These are phyloP conservation scores for Xerocomus spinulosus DNA, from an alignment of 768 basidiomycete species.

Conservation along the genomic window DNA sequence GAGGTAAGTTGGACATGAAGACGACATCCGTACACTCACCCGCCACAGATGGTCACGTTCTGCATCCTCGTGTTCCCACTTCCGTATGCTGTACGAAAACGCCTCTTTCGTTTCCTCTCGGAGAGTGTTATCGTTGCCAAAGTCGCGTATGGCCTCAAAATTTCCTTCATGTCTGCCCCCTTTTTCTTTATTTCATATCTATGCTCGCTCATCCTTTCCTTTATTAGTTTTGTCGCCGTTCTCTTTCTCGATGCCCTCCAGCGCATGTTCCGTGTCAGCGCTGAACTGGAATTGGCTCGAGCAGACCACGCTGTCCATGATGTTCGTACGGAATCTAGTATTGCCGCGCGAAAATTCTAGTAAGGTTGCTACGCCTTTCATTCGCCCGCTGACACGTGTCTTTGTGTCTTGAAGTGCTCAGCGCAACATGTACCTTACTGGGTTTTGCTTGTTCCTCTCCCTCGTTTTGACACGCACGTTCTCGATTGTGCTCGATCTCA, in stretches of 20 bases:
- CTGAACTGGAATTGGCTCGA: constrained; percentile 68
- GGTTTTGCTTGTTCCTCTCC: constrained; percentile 93
- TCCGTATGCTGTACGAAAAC: constrained; percentile 70
- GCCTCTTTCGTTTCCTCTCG: constrained; percentile 66
- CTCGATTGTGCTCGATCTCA: constrained; percentile 86
- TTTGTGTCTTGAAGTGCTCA: constrained; percentile 64
- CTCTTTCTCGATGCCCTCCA: constrained; percentile 91
- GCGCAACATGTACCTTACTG: constrained; percentile 89
- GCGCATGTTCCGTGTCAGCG: constrained; percentile 79
- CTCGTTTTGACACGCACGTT: constrained; percentile 91
- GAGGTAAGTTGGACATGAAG: constrained; percentile 42
- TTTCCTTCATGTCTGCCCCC: constrained; percentile 80
- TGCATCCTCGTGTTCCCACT: constrained; percentile 79
- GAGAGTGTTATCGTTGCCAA: constrained; percentile 72
- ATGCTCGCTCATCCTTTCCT: neutral
- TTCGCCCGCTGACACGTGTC: too few species aligned
- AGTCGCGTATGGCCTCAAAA: constrained; percentile 86
- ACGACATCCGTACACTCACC: neutral
- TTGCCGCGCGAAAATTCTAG: constrained; percentile 94
- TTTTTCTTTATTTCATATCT: neutral
- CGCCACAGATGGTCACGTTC: constrained; percentile 70
- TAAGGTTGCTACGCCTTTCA: too few species aligned
- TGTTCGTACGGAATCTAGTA: constrained; percentile 77
- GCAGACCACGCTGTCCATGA: constrained; percentile 48
- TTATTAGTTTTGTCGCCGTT: constrained; percentile 68